These are phyloP conservation scores for Dendrothele bispora DNA, from an alignment of 768 basidiomycete species.

Conservation along the genomic window DNA sequence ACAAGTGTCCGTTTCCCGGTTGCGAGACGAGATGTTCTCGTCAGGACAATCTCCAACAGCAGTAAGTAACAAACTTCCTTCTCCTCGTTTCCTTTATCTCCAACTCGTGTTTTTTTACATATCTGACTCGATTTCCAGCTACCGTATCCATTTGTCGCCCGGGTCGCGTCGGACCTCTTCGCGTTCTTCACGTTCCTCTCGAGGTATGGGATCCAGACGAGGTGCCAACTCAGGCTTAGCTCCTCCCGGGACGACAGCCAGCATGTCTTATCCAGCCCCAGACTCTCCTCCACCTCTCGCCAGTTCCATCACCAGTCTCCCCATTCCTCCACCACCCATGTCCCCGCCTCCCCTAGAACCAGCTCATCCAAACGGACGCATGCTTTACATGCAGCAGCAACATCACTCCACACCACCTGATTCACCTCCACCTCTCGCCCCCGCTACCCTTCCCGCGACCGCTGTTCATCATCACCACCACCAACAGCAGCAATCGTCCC, in stretches of 20 bases:
- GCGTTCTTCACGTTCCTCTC: conserved; percentile 55
- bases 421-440: conserved; percentile 54
- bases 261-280: conserved; percentile 11
- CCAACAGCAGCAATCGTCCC: conserved; percentile 30
- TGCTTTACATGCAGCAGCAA: neutral
- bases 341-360: conserved; percentile 48
- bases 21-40: conserved; percentile 89
- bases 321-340: conserved; percentile 29
- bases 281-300: conserved; percentile 4
- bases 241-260: conserved; percentile 2
- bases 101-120: too few relatives aligned
- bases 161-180: conserved; percentile 72
- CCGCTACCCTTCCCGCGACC: conserved; percentile 48
- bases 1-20: conserved; percentile 93
- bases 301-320: neutral
- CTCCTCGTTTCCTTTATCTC: neutral
- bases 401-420: conserved; percentile 47
- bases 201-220: conserved; percentile 29
- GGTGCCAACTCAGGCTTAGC: conserved; percentile 24
- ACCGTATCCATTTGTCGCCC: conserved; percentile 80
- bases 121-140: conserved; percentile 48
- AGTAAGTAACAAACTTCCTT: conserved; percentile 36
- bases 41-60: conserved; percentile 81
- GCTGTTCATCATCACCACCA: conserved; percentile 26
- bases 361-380: conserved; percentile 27